A percentile compares a stretch with the other conserved stretches of the same genome.
These are phyloP conservation scores for Suhomyces xylopsoci DNA, from an alignment of 805 yeast genomes.

Conservation along the genomic window DNA sequence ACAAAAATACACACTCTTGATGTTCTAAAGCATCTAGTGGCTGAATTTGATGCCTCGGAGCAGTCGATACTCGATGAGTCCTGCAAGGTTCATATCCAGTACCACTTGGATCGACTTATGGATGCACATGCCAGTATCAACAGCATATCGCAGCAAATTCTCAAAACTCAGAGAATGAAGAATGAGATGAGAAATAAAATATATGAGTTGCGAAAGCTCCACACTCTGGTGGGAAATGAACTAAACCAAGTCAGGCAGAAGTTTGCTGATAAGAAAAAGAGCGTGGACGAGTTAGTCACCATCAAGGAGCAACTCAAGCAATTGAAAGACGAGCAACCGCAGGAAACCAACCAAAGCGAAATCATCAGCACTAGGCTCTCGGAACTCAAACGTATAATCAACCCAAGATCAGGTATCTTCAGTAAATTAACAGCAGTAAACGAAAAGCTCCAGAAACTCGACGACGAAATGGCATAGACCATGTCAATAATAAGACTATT, in stretches of 20 bases:
- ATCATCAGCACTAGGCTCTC: slow-evolving; percentile 10
- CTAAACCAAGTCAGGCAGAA: slow-evolving; percentile 25
- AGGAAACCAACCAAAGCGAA: background rate
- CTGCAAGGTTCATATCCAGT: slow-evolving; percentile 27
- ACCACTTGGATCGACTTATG: slow-evolving; percentile 26
- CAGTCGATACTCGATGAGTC: slow-evolving; percentile 28
- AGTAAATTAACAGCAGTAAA: slow-evolving; percentile 21
- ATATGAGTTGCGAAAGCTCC: slow-evolving; percentile 27
- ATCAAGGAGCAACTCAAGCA: slow-evolving; percentile 10
- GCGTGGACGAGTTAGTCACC: slow-evolving; percentile 14
- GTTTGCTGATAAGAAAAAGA: slow-evolving; percentile 14
- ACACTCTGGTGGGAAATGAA: slow-evolving; percentile 30
- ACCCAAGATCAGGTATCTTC: slow-evolving; percentile 25
- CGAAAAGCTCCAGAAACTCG: slow-evolving; percentile 17
- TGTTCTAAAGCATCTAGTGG: slow-evolving; percentile 33
- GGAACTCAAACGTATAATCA: slow-evolving; percentile 15
- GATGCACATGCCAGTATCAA: slow-evolving; percentile 35
- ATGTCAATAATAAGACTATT: background rate
- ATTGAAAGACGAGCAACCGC: slow-evolving; percentile 2
- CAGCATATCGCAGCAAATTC: slow-evolving; percentile 28
- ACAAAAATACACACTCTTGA: slow-evolving; percentile 33
- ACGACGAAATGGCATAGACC: slow-evolving; percentile 11
- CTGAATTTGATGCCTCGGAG: slow-evolving; percentile 20
- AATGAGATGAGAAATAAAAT: slow-evolving; percentile 29
- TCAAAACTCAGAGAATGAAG: slow-evolving; percentile 29